phyloP scores from a whole-genome alignment of 2,329 filamentous ascomycete species.

The Fusarium protoensiforme region DNA sequence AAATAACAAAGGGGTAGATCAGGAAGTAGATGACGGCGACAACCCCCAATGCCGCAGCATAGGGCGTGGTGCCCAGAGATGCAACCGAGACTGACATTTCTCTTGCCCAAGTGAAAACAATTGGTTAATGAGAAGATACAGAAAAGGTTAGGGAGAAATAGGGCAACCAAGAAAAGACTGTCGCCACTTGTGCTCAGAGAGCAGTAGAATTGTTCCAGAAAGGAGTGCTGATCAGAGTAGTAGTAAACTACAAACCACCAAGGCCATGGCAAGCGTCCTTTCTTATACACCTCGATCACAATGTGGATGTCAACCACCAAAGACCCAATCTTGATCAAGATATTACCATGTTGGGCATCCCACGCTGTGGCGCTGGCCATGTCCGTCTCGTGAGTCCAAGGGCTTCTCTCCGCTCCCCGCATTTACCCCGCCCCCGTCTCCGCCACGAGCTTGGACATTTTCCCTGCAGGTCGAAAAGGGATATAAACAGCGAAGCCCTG shows the following conservation, averaged over 20 bases:
- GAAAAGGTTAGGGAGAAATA: neutral
- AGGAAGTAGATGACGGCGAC: slow-evolving; percentile 19
- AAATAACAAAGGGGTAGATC: slow-evolving; percentile 15
- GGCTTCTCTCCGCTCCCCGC: slow-evolving; percentile 9
- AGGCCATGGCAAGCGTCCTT: neutral
- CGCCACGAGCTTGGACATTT: slow-evolving; percentile 18
- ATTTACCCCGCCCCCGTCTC: neutral
- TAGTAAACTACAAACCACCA: neutral
- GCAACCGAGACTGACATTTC: slow-evolving; percentile 10
- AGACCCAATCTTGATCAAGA: neutral
- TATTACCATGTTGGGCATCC: neutral
- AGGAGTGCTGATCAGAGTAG: neutral
- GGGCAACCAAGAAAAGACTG: neutral
- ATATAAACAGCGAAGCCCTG: slow-evolving; percentile 31
- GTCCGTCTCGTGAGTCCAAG: neutral
- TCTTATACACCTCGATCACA: neutral
- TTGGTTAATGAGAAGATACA: neutral
- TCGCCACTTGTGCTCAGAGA: neutral
- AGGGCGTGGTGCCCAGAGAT: slow-evolving; percentile 24
- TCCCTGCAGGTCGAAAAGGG: slow-evolving; percentile 29
- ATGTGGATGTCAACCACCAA: neutral
- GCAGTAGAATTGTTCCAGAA: neutral
- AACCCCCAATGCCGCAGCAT: slow-evolving; percentile 19
- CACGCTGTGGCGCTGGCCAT: neutral
- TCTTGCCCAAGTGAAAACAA: too few relatives aligned